Evolutionary conservation across 805 yeast genomes (phyloP), one percentile per base, ranked within the genome.

Genomic region (Candida tibetensis): DNA sequence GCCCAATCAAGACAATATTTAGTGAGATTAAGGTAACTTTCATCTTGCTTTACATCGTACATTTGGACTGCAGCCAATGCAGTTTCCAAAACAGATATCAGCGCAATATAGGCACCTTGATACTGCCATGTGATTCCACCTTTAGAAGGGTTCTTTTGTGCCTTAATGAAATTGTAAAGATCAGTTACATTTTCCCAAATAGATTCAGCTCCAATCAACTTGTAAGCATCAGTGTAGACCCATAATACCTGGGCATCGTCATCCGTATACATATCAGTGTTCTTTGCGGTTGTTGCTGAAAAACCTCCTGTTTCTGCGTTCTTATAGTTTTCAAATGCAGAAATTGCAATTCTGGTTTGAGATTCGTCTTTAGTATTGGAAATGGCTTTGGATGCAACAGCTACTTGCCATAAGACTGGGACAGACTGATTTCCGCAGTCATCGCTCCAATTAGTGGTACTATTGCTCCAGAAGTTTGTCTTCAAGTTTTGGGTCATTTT

Each of bases 211-310:
- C 34, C 30, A 3, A 21, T 14, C 5, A 44, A 13, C 28, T 40
- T 39, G 34, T 49, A 57, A 1, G 55, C 59, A n/a, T 58, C 62
- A 6, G 51, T 28, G 28, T 53, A 49, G 3, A 50, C 55, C 60
- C 62, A 60, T 4, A 49, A 50, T 3, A 54, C 41, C 37, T 60
- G 65, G 1, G 57, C 49, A 39, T 58, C 56, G 39, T 60, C 65
- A 39, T 60, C 65, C 17, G 45, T 52, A 37, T 60, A 60, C 16
- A 58, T 47, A 30, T 58, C 62, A 14, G 39, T 34, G 32, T 52
- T 53, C 13, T 46, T 45, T 6, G 47, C 53, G 2, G 52, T 47
- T 2, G 55, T 36, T 1, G 62, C 51, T 14, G 61, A 54, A 34
- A 42, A 60, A 32, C 52, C 61, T 5, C 56, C 58, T 6, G 32